Conservation (phyloP, 2,329 filamentous ascomycete species). For the Bipolaris zeicola region DNA sequence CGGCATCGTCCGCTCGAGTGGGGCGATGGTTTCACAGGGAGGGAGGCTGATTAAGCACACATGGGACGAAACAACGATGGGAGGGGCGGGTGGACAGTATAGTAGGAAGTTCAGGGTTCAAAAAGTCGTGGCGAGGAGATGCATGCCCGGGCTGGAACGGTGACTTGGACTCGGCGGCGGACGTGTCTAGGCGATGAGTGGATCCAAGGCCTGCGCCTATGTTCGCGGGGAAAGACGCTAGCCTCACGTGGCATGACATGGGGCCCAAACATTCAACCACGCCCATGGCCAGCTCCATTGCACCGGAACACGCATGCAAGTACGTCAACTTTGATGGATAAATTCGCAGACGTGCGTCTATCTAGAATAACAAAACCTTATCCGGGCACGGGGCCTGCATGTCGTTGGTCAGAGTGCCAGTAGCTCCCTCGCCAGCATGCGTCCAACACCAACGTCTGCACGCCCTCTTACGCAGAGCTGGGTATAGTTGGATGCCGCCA, state of each 20-base stretch:
- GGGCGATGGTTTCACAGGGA: constrained; percentile 38
- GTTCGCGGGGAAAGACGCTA: constrained; percentile 38
- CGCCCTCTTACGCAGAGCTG: background rate
- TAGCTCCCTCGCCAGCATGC: background rate
- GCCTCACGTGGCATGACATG: constrained; percentile 28
- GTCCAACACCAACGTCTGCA: background rate
- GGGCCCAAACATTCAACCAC: constrained; percentile 2
- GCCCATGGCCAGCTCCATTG: background rate
- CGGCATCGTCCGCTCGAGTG: constrained; percentile 52
- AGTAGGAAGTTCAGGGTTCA: constrained; percentile 12
- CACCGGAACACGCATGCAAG: background rate
- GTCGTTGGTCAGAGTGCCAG: background rate
- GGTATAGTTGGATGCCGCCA: background rate
- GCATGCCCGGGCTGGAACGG: constrained; percentile 14
- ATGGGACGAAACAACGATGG: constrained; percentile 22
- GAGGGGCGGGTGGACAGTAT: constrained; percentile 10
- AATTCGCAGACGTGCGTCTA: background rate
- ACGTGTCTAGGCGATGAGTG: constrained; percentile 24
- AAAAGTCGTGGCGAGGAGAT: constrained; percentile 17
- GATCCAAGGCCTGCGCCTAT: constrained; percentile 29
- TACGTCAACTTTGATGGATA: background rate
- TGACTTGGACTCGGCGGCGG: constrained; percentile 22
- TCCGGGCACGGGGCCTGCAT: background rate
- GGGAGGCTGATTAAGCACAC: constrained; percentile 18
- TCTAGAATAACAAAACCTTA: background rate